Conservation (phyloP, 768 basidiomycete species). For the Collybia nuda region DNA sequence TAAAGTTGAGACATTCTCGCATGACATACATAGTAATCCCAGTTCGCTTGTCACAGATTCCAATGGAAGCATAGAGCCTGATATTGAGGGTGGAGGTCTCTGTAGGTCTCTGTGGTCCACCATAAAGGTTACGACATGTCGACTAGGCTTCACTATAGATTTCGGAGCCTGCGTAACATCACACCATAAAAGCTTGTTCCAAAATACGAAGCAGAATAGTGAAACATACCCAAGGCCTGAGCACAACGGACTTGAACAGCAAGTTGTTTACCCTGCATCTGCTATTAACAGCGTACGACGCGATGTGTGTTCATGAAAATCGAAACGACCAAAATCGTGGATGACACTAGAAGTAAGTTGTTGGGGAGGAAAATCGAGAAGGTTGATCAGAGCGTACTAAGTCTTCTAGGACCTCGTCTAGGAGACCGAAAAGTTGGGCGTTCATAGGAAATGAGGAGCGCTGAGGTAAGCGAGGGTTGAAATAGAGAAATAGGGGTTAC, state of each 20-base stretch:
- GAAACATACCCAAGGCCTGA: slow-evolving; percentile 53
- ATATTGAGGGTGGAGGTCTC: slow-evolving; percentile 42
- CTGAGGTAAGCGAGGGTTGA: no score
- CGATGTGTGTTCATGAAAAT: background rate
- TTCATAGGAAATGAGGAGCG: background rate
- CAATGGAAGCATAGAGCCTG: slow-evolving; percentile 31
- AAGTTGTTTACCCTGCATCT: slow-evolving; percentile 9
- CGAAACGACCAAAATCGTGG: slow-evolving; percentile 16
- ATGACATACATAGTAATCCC: slow-evolving; percentile 64
- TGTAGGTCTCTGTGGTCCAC: slow-evolving; percentile 77
- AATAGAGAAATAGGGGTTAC: background rate
- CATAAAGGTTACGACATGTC: slow-evolving; percentile 77
- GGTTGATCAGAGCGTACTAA: slow-evolving; percentile 35
- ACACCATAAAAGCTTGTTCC: background rate
- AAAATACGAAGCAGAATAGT: no score
- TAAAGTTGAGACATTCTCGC: slow-evolving; percentile 62
- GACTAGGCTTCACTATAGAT: slow-evolving; percentile 78
- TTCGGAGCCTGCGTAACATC: slow-evolving; percentile 58
- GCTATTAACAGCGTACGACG: background rate
- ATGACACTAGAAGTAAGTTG: slow-evolving; percentile 39
- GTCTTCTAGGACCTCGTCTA: slow-evolving; percentile 26
- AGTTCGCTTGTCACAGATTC: slow-evolving; percentile 64
- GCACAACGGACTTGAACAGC: slow-evolving; percentile 41
- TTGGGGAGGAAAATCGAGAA: slow-evolving; percentile 60
- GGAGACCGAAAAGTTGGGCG: background rate